Conservation (phyloP, 441 rosid genomes). For the Euphorbia schlechtendalii region DNA sequence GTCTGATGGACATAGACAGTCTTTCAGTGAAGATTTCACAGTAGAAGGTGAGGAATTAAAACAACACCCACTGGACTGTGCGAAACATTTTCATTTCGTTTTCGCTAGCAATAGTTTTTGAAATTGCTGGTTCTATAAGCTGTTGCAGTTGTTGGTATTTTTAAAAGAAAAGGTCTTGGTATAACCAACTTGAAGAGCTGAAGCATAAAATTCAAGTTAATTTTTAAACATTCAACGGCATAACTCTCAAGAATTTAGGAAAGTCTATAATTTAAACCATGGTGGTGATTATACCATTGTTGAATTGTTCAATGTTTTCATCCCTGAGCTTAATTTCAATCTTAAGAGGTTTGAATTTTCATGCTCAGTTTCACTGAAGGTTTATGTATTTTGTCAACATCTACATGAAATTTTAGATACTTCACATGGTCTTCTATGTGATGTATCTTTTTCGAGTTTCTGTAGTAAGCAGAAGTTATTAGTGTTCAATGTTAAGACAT, state of each 20-base stretch:
- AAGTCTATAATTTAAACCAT: background rate
- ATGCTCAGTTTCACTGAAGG: background rate
- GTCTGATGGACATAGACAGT: conserved; percentile 59
- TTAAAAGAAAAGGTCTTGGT: background rate
- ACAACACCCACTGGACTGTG: background rate
- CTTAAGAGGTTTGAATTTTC: background rate
- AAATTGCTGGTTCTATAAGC: background rate
- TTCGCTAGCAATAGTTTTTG: background rate
- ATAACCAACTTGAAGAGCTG: background rate
- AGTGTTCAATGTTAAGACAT: background rate
- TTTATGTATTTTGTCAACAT: background rate
- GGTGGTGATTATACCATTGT: background rate
- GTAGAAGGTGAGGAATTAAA: conserved; percentile 52
- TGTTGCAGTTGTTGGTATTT: background rate
- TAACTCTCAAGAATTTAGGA: background rate
- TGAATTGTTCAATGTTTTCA: background rate
- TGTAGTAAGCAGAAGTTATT: background rate
- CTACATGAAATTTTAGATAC: too few relatives aligned
- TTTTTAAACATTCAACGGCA: background rate
- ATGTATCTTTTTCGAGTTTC: background rate
- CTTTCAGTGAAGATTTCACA: conserved; percentile 40
- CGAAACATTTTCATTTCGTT: background rate
- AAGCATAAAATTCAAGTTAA: background rate
- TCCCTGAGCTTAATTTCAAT: background rate
- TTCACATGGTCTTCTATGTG: too few relatives aligned